A percentile compares a stretch with the other conserved stretches of the same genome.
These are phyloP conservation scores for Corchorus olitorius DNA, from an alignment of 345 rosid genomes.

Conservation along the genomic window DNA sequence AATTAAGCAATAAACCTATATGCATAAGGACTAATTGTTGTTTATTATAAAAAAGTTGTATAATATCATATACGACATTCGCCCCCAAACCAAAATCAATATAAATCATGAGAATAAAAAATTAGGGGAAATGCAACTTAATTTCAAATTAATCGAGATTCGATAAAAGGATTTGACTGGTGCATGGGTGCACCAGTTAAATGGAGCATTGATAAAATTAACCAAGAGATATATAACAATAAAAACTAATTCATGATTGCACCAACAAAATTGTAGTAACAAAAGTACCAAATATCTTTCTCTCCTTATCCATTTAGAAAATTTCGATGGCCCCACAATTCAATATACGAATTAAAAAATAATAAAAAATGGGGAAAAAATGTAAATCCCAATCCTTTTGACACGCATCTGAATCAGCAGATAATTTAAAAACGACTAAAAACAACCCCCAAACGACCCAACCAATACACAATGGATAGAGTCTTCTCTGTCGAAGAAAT, in stretches of 20 bases:
- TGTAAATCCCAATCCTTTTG: constrained; percentile 10
- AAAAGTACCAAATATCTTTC: background rate
- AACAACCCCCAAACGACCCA: background rate
- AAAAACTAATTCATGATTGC: background rate
- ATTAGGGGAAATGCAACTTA: too few relatives aligned
- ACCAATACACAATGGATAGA: constrained; percentile 44
- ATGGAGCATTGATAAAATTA: too few relatives aligned
- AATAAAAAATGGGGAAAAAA: background rate
- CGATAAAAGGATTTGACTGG: too few relatives aligned
- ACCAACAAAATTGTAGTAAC: background rate
- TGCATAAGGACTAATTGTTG: too few relatives aligned
- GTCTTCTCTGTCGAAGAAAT: constrained; percentile 62
- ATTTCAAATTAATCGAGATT: too few relatives aligned
- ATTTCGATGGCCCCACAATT: background rate
- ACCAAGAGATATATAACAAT: too few relatives aligned
- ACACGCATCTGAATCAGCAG: constrained; percentile 19
- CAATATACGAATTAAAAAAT: background rate
- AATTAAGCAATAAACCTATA: too few relatives aligned
- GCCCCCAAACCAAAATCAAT: too few relatives aligned
- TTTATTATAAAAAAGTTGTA: too few relatives aligned
- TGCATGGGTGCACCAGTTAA: too few relatives aligned
- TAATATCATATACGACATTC: too few relatives aligned
- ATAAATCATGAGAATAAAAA: too few relatives aligned
- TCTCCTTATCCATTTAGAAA: constrained; percentile 8
- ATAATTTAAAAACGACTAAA: background rate